Evolutionary conservation across 163 green algal species (phyloP).

Genomic region (Prototheca cutis): DNA sequence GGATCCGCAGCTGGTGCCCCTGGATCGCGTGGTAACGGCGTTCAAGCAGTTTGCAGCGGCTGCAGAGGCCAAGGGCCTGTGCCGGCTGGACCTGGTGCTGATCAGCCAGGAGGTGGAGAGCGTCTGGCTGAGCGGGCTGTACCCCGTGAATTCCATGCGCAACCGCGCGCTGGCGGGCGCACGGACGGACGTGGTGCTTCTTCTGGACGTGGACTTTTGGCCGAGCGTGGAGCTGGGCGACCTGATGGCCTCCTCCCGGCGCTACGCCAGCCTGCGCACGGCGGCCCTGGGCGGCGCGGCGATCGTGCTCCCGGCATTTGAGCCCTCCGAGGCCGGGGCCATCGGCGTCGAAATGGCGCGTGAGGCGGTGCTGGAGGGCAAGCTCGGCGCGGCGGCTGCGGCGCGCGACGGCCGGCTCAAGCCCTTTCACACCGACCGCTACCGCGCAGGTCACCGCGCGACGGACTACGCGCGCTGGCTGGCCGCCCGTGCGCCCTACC

Average conservation of each 20-base stretch:
- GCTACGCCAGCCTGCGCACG: constrained; percentile 23
- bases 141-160: constrained; percentile 50
- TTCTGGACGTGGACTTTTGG: constrained; percentile 55
- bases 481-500: constrained; percentile 26
- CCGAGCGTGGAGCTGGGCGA: constrained; percentile 24
- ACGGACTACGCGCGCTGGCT: constrained; percentile 46
- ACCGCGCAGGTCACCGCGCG: constrained; percentile 22
- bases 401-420: constrained; percentile 30
- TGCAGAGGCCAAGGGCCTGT: constrained; percentile 28
- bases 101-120: constrained; percentile 32
- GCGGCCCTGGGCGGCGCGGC: constrained; percentile 18
- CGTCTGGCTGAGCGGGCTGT: constrained; percentile 28
- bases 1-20: constrained; percentile 20
- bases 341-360: constrained; percentile 32
- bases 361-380: constrained; percentile 21
- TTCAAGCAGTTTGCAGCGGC: constrained; percentile 27
- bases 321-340: constrained; percentile 27
- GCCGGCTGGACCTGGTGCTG: constrained; percentile 41
- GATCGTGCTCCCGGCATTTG: constrained; percentile 49
- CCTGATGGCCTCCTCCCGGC: constrained; percentile 16
- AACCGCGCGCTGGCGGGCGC: constrained; percentile 44
- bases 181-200: constrained; percentile 37
- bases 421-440: constrained; percentile 31
- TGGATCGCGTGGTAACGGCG: constrained; percentile 11
- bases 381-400: constrained; percentile 26